A percentile compares a stretch with the other conserved stretches of the same genome.
phyloP scores from a whole-genome alignment of 768 basidiomycete genomes.

The Mycena haematopus region DNA sequence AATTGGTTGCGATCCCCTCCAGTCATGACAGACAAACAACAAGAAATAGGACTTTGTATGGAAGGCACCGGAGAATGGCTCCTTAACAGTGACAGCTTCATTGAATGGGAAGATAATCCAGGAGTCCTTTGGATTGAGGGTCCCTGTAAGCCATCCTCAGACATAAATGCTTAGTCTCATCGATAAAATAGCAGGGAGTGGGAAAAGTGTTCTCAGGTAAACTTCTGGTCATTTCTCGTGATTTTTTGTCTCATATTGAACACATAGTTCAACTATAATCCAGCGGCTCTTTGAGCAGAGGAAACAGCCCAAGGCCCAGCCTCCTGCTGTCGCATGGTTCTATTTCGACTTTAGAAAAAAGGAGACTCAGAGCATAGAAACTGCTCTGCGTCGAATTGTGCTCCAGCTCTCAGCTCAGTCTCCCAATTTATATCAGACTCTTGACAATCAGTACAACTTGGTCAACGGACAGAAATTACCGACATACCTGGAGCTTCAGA shows the following conservation, averaged over 20 bases:
- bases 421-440: neutral
- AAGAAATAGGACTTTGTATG: neutral
- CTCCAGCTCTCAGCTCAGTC: slow-evolving; percentile 8
- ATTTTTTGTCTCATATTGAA: neutral
- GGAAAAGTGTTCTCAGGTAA: slow-evolving; percentile 10
- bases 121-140: neutral
- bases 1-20: neutral
- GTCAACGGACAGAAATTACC: slow-evolving; percentile 8
- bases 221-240: neutral
- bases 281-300: neutral
- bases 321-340: slow-evolving; percentile 3
- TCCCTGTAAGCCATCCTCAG: neutral
- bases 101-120: slow-evolving; percentile 8
- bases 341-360: slow-evolving; percentile 5
- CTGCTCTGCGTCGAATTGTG: neutral
- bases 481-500: neutral
- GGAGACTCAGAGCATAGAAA: neutral
- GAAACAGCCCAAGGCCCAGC: neutral
- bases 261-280: slow-evolving; percentile 1
- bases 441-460: neutral
- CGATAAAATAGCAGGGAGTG: slow-evolving; percentile 4
- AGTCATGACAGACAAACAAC: neutral
- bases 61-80: slow-evolving; percentile 5
- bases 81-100: neutral
- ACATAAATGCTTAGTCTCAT: neutral